Conservation (phyloP, 2,329 filamentous ascomycete species). For the Parastagonospora avenae region DNA sequence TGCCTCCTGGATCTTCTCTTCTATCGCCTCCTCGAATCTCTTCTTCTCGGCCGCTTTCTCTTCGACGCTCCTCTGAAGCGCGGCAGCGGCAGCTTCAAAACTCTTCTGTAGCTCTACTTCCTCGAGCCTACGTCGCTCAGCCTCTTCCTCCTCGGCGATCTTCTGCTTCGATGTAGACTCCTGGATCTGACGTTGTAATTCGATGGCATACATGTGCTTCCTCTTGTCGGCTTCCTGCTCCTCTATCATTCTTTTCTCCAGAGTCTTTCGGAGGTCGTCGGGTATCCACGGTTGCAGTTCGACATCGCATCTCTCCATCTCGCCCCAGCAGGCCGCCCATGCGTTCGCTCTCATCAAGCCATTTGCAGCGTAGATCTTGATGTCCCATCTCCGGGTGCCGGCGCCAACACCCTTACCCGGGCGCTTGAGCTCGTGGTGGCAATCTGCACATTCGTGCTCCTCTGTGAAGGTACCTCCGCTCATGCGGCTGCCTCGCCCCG, state of each 20-base stretch:
- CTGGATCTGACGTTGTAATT: constrained; percentile 38
- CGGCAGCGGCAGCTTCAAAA: constrained; percentile 33
- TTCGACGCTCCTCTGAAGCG: constrained; percentile 31
- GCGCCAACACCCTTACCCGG: constrained; percentile 42
- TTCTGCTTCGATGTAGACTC: constrained; percentile 38
- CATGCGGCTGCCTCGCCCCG: constrained; percentile 44
- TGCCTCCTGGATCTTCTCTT: constrained; percentile 37
- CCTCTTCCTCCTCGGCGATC: constrained; percentile 33
- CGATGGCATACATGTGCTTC: constrained; percentile 36
- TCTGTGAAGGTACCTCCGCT: constrained; percentile 42
- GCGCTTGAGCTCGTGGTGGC: constrained; percentile 47
- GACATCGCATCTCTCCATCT: constrained; percentile 98
- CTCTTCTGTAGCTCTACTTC: constrained; percentile 33
- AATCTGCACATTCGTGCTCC: constrained; percentile 56
- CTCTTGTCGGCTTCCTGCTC: constrained; percentile 40
- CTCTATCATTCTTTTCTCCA: constrained; percentile 59
- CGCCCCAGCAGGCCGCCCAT: constrained; percentile 92
- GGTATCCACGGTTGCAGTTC: constrained; percentile 81
- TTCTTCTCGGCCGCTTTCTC: constrained; percentile 35
- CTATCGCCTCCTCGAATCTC: constrained; percentile 31
- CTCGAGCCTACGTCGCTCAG: constrained; percentile 28
- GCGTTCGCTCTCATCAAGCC: constrained; percentile 90
- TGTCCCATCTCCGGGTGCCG: constrained; percentile 66
- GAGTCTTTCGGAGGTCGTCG: constrained; percentile 61
- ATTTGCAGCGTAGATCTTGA: constrained; percentile 94